These are phyloP conservation scores for Keithomyces neogunnii DNA, from an alignment of 2,329 filamentous ascomycete species.

Conservation along the genomic window DNA sequence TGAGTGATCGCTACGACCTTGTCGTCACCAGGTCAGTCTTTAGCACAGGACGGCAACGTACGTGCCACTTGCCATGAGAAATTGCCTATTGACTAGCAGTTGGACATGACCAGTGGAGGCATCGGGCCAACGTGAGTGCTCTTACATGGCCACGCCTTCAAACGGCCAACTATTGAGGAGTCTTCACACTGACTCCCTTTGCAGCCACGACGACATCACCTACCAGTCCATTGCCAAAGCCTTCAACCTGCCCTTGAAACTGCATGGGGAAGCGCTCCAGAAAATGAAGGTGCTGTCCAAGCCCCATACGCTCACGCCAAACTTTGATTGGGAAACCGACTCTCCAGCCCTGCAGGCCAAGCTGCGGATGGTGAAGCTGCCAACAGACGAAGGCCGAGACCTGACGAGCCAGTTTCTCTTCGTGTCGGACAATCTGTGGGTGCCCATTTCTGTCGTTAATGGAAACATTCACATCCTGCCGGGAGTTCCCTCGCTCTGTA, in stretches of 20 bases:
- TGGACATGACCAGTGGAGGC: conserved; percentile 53
- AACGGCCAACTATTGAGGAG: too few relatives aligned
- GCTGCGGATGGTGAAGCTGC: conserved; percentile 83
- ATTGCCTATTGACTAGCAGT: background rate
- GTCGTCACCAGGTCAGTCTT: conserved; percentile 66
- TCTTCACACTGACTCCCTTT: conserved; percentile 3
- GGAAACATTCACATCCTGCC: conserved; percentile 91
- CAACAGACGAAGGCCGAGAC: conserved; percentile 59
- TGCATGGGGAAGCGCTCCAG: conserved; percentile 68
- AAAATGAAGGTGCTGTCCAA: conserved; percentile 79
- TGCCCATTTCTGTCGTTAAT: conserved; percentile 81
- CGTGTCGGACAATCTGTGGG: conserved; percentile 75
- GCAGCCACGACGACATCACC: conserved; percentile 92
- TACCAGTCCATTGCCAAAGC: conserved; percentile 91
- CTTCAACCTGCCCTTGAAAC: conserved; percentile 65
- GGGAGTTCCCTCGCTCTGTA: conserved; percentile 75
- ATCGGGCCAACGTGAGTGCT: conserved; percentile 80
- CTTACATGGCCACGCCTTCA: background rate
- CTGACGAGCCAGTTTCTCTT: conserved; percentile 70
- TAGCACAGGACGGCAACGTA: background rate
- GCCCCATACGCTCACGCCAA: conserved; percentile 60
- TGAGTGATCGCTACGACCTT: conserved; percentile 87
- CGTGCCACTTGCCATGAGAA: background rate
- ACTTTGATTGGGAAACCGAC: conserved; percentile 79
- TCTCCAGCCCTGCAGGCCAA: conserved; percentile 72